Evolutionary conservation across 352 stramenopile species (phyloP).

Genomic region (Globisporangium recalcitrans): DNA sequence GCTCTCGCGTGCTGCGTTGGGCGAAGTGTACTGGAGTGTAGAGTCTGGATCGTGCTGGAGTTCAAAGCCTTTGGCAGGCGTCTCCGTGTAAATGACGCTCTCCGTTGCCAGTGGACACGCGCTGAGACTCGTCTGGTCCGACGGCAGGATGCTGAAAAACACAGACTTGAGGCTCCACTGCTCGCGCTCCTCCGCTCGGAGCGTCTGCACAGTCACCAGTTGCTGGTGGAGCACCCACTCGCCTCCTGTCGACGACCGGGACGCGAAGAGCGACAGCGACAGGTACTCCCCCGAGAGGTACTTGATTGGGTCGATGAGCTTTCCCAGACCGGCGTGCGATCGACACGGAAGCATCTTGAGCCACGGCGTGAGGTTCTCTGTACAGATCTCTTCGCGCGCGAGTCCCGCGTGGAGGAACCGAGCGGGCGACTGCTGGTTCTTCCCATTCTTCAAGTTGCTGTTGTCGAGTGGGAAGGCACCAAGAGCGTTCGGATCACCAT

Average conservation of each 20-base stretch:
- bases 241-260: conserved; percentile 12
- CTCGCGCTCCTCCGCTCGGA: conserved; percentile 18
- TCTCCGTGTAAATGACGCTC: conserved; percentile 38
- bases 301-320: conserved; percentile 69
- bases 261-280: conserved; percentile 49
- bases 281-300: conserved; percentile 69
- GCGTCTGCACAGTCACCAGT: conserved; percentile 48
- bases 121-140: conserved; percentile 13
- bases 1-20: not conserved
- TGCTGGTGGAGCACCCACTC: conserved; percentile 48
- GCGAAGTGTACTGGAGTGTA: not conserved
- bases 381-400: conserved; percentile 79
- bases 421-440: not conserved
- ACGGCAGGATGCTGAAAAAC: conserved; percentile 30
- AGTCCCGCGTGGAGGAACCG: conserved; percentile 60
- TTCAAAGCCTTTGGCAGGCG: conserved; percentile 14
- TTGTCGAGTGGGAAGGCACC: conserved; percentile 10
- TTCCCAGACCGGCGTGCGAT: conserved; percentile 47
- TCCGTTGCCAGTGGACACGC: conserved; percentile 36
- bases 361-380: conserved; percentile 86
- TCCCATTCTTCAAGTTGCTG: not conserved
- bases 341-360: conserved; percentile 86
- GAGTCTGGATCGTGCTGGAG: conserved; percentile 18
- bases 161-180: conserved; percentile 40
- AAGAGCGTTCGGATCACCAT: conserved; percentile 18